A percentile compares a stretch with the other conserved stretches of the same genome.
Conservation (phyloP, 1,139 yeast genomes). For the Pichia sp. region DNA sequence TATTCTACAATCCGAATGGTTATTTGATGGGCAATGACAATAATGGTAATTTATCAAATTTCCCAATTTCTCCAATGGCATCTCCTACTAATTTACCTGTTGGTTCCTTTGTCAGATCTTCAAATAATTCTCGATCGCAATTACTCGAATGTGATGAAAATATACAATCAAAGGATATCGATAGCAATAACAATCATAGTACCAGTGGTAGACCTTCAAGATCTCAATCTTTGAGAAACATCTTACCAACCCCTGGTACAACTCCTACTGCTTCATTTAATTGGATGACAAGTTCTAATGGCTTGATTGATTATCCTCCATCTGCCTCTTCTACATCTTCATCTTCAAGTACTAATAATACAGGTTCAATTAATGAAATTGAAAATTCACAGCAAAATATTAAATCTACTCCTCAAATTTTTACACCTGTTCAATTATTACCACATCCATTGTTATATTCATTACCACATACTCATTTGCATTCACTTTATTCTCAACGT, state of each 20-base stretch:
- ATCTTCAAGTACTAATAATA: conserved; percentile 2
- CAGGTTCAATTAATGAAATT: neutral
- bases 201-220: conserved; percentile 18
- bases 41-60: conserved; percentile 10
- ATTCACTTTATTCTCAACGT: conserved; percentile 7
- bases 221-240: conserved; percentile 19
- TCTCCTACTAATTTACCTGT: conserved; percentile 21
- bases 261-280: conserved; percentile 21
- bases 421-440: conserved; percentile 22
- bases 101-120: conserved; percentile 8
- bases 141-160: conserved; percentile 14
- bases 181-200: neutral
- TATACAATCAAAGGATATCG: neutral
- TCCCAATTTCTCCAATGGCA: conserved; percentile 26
- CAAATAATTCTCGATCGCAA: neutral
- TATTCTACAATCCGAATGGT: conserved; percentile 8
- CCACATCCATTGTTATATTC: conserved; percentile 12
- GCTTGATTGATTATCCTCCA: neutral
- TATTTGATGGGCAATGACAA: conserved; percentile 9
- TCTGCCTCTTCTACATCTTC: neutral
- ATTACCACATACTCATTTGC: conserved; percentile 1
- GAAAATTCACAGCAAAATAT: conserved; percentile 4
- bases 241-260: conserved; percentile 28
- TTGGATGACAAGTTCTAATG: conserved; percentile 4
- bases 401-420: conserved; percentile 14